Conservation (phyloP, 2,329 filamentous ascomycete species). For the Microsporum ferrugineum region DNA sequence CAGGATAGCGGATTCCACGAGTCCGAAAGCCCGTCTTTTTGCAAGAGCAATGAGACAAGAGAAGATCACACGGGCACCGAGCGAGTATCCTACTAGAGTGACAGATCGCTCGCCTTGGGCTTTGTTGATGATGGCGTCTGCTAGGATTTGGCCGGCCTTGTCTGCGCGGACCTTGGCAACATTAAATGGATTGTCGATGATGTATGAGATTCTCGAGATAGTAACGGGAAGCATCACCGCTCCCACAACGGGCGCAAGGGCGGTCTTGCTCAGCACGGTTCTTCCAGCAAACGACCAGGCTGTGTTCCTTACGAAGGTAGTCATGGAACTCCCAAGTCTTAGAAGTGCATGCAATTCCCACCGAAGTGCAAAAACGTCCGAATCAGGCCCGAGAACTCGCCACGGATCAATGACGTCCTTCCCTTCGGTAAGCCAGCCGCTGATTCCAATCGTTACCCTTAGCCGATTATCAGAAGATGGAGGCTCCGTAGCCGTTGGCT, state of each 20-base stretch:
- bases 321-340: constrained; percentile 66
- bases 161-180: constrained; percentile 65
- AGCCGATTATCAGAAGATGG: constrained; percentile 51
- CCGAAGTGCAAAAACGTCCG: constrained; percentile 69
- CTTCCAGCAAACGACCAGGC: constrained; percentile 67
- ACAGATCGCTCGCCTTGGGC: constrained; percentile 74
- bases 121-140: constrained; percentile 69
- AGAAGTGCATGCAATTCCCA: constrained; percentile 72
- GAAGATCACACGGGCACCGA: constrained; percentile 73
- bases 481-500: constrained; percentile 19
- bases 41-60: constrained; percentile 67
- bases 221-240: constrained; percentile 60
- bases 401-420: constrained; percentile 67
- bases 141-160: constrained; percentile 67
- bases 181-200: constrained; percentile 72
- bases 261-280: constrained; percentile 62
- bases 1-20: constrained; percentile 72
- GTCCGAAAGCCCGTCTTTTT: constrained; percentile 65
- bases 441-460: constrained; percentile 70
- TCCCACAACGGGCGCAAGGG: constrained; percentile 53
- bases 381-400: constrained; percentile 59
- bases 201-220: constrained; percentile 53
- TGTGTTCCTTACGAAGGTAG: constrained; percentile 62
- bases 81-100: constrained; percentile 67
- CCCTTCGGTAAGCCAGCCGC: constrained; percentile 65